A percentile compares a stretch with the other conserved stretches of the same genome.
Conservation (phyloP, 768 basidiomycete species). For the Botryobasidium botryosum region DNA sequence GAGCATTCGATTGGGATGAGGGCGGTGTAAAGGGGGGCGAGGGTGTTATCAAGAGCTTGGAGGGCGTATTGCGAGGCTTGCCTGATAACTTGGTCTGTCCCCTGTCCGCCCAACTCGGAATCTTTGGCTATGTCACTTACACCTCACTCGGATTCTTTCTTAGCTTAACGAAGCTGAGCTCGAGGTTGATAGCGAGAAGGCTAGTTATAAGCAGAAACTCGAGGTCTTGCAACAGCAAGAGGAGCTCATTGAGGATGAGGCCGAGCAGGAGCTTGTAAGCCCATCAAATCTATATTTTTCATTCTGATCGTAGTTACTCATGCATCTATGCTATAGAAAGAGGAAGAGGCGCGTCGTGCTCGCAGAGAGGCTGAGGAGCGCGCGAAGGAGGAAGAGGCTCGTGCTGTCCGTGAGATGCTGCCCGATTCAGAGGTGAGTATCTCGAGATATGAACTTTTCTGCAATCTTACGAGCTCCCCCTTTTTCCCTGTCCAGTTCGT, state of each 20-base stretch:
- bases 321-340: slow-evolving; percentile 29
- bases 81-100: slow-evolving; percentile 80
- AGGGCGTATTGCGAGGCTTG: slow-evolving; percentile 77
- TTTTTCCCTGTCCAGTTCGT: too few species aligned
- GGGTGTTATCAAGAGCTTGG: slow-evolving; percentile 65
- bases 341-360: slow-evolving; percentile 77
- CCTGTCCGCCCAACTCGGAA: neutral
- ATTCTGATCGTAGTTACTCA: slow-evolving; percentile 1
- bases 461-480: too few species aligned
- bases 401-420: slow-evolving; percentile 61
- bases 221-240: slow-evolving; percentile 97
- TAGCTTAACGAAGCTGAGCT: slow-evolving; percentile 95
- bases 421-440: slow-evolving; percentile 73
- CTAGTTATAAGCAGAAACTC: slow-evolving; percentile 94
- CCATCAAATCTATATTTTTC: neutral
- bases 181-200: slow-evolving; percentile 84
- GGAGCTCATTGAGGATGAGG: slow-evolving; percentile 97
- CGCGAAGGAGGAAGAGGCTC: slow-evolving; percentile 44
- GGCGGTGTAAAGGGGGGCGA: slow-evolving; percentile 57
- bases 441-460: too few species aligned
- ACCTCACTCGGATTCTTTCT: neutral
- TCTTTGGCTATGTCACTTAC: neutral
- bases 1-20: slow-evolving; percentile 85
- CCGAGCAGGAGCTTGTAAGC: slow-evolving; percentile 75
- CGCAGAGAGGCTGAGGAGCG: slow-evolving; percentile 64